Conservation (phyloP, 371 early-diverging fungal species). For the Mucor mucedo region DNA sequence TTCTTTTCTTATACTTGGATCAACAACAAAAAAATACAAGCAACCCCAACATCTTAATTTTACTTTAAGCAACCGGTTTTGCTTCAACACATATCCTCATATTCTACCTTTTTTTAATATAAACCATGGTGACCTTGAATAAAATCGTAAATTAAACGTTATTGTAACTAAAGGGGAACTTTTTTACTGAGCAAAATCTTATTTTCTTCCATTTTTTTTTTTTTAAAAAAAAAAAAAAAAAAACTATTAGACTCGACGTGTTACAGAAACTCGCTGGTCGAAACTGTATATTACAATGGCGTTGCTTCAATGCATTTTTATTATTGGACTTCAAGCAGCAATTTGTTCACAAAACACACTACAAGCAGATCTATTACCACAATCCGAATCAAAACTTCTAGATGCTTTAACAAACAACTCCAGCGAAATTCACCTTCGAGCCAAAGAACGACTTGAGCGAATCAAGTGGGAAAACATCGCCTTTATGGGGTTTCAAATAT, state of each 20-base stretch:
- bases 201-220: too few species aligned
- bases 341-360: conserved; percentile 30
- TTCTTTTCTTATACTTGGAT: not conserved
- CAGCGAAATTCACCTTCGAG: conserved; percentile 17
- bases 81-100: not conserved
- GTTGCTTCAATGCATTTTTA: conserved; percentile 28
- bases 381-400: conserved; percentile 8
- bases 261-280: conserved; percentile 38
- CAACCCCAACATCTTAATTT: too few species aligned
- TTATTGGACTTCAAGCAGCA: conserved; percentile 24
- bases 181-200: too few species aligned
- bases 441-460: conserved; percentile 27
- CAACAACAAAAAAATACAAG: not conserved
- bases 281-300: conserved; percentile 36
- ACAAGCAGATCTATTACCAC: conserved; percentile 25
- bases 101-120: not conserved
- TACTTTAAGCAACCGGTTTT: conserved; percentile 12
- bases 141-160: conserved; percentile 34
- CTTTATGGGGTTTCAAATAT: conserved; percentile 35
- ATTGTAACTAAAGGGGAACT: not conserved
- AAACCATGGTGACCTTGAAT: conserved; percentile 35
- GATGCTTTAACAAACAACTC: conserved; percentile 7
- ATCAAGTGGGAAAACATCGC: conserved; percentile 42
- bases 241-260: conserved; percentile 19
- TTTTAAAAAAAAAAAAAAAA: not conserved